Evolutionary conservation across 1,284 basidiomycete genomes (phyloP).

Genomic region (Wolfiporia cocos): DNA sequence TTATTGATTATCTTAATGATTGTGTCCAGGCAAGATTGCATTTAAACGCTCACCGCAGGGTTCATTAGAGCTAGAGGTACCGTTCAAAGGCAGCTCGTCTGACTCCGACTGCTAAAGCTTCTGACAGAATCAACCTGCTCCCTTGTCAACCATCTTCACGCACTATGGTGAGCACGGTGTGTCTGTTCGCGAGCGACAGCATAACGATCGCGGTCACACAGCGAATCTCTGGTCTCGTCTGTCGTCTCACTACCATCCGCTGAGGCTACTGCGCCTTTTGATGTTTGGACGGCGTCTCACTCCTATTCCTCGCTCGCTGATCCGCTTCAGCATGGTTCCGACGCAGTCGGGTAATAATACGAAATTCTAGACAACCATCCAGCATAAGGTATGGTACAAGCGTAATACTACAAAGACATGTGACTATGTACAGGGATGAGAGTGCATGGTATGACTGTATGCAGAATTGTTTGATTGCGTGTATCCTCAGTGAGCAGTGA

Average conservation of each 20-base stretch:
- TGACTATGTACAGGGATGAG: too few relatives aligned
- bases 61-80: constrained; percentile 13
- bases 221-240: constrained; percentile 19
- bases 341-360: neutral
- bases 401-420: neutral
- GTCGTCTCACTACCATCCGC: constrained; percentile 19
- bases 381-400: neutral
- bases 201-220: neutral
- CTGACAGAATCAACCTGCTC: constrained; percentile 17
- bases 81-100: too few relatives aligned
- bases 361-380: neutral
- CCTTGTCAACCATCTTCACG: constrained; percentile 19
- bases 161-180: constrained; percentile 17
- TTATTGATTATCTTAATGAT: neutral
- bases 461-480: too few relatives aligned
- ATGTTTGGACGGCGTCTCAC: constrained; percentile 16
- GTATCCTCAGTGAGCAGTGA: too few relatives aligned
- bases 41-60: constrained; percentile 9
- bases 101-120: neutral
- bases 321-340: constrained; percentile 22
- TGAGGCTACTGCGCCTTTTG: constrained; percentile 19
- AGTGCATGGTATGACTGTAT: too few relatives aligned
- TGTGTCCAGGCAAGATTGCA: constrained; percentile 2
- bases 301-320: constrained; percentile 17
- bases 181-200: neutral